Conservation (phyloP, 805 yeast genomes). For the Brettanomyces nanus region DNA sequence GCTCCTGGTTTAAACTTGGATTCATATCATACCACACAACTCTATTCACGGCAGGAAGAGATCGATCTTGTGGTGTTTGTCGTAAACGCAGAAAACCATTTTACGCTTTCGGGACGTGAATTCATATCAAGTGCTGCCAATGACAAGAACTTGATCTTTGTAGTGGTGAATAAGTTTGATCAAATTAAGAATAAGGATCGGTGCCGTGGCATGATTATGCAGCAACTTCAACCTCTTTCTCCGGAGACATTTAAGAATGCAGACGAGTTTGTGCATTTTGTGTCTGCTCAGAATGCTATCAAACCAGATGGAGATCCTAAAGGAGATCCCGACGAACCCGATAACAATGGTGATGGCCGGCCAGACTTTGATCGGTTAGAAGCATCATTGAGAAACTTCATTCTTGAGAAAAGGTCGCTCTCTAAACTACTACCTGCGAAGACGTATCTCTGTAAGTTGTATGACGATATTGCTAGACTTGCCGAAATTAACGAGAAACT, state of each 20-base stretch:
- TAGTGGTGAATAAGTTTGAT: conserved; percentile 91
- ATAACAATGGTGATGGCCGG: conserved; percentile 20
- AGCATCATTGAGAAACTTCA: conserved; percentile 74
- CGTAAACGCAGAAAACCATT: conserved; percentile 92
- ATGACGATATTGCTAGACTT: conserved; percentile 54
- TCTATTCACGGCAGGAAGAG: conserved; percentile 93
- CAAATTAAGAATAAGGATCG: conserved; percentile 71
- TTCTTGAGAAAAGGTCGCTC: conserved; percentile 78
- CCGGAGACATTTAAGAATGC: conserved; percentile 90
- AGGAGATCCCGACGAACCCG: conserved; percentile 29
- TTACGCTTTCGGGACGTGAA: conserved; percentile 89
- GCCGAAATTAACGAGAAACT: conserved; percentile 56
- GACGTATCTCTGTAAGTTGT: conserved; percentile 66
- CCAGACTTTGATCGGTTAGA: conserved; percentile 82
- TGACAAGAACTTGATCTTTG: conserved; percentile 86
- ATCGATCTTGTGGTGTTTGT: conserved; percentile 95
- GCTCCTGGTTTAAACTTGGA: conserved; percentile 97
- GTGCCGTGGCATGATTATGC: conserved; percentile 69
- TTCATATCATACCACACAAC: conserved; percentile 88
- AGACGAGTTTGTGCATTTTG: conserved; percentile 88
- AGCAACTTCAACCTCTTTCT: conserved; percentile 75
- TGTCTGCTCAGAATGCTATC: conserved; percentile 50
- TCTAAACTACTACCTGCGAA: conserved; percentile 92
- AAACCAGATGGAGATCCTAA: conserved; percentile 30
- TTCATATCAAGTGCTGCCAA: conserved; percentile 84